Conservation (phyloP, 2,329 filamentous ascomycete genomes). For the Neofusicoccum ribis region DNA sequence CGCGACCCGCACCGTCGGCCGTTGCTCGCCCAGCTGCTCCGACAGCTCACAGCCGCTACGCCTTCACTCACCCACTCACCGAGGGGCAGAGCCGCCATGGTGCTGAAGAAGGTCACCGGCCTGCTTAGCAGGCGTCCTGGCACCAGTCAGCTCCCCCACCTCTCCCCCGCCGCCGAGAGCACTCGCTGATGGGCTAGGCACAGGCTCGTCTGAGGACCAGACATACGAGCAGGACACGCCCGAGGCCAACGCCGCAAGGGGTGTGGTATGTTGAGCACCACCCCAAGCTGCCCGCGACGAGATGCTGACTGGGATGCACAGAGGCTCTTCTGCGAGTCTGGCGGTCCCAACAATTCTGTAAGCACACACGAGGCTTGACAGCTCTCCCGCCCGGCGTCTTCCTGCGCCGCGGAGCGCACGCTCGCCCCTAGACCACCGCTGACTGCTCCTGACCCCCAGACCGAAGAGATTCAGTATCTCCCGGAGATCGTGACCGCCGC, state of each 20-base stretch:
- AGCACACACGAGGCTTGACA: conserved; percentile 11
- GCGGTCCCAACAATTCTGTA: conserved; percentile 52
- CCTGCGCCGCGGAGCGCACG: background rate
- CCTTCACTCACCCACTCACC: background rate
- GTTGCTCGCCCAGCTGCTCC: background rate
- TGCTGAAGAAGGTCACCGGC: conserved; percentile 38
- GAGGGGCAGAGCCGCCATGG: conserved; percentile 30
- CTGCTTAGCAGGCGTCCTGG: conserved; percentile 35
- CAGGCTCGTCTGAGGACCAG: conserved; percentile 22
- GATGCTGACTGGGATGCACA: conserved; percentile 36
- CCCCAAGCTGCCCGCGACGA: conserved; percentile 14
- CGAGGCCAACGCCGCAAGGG: conserved; percentile 65
- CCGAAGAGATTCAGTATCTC: conserved; percentile 88
- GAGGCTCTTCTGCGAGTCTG: conserved; percentile 81
- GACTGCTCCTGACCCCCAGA: conserved; percentile 48
- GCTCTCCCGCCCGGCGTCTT: background rate
- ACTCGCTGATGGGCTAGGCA: conserved; percentile 18
- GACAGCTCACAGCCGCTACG: background rate
- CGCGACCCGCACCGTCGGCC: background rate
- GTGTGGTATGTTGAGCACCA: conserved; percentile 44
- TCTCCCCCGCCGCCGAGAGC: background rate
- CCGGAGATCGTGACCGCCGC: conserved; percentile 92
- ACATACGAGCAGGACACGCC: conserved; percentile 56
- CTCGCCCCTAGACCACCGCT: background rate
- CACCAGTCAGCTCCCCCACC: conserved; percentile 22